These are phyloP conservation scores for Alternaria gansuensis DNA, from an alignment of 2,329 filamentous ascomycete species.

Conservation along the genomic window DNA sequence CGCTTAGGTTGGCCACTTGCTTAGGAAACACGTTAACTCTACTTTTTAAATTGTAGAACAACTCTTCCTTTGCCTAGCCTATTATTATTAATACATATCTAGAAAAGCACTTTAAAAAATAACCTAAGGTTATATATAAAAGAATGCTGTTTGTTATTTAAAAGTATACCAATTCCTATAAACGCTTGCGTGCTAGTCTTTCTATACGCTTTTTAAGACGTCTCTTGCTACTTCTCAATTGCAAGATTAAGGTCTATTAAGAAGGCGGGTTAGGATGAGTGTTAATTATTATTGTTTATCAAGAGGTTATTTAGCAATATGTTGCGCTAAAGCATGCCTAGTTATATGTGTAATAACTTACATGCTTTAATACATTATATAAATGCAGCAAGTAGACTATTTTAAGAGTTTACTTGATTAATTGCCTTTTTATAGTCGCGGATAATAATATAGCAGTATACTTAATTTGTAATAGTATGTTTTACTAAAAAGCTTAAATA, in stretches of 20 bases:
- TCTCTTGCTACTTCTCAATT: conserved; percentile 48
- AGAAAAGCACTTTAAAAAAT: conserved; percentile 61
- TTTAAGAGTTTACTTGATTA: too few species aligned
- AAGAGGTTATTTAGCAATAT: conserved; percentile 60
- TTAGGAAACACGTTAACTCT: too few species aligned
- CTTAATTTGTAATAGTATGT: conserved; percentile 40
- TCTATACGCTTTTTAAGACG: conserved; percentile 52
- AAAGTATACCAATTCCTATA: conserved; percentile 58
- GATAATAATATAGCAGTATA: conserved; percentile 55
- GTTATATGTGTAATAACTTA: conserved; percentile 33
- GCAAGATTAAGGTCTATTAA: conserved; percentile 55
- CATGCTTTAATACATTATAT: conserved; percentile 54
- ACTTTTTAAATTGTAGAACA: conserved; percentile 46
- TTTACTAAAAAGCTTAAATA: conserved; percentile 23
- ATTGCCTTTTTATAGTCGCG: conserved; percentile 55
- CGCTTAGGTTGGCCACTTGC: too few species aligned
- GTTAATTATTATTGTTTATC: conserved; percentile 56
- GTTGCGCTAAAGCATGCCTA: conserved; percentile 55
- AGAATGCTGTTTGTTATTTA: conserved; percentile 53
- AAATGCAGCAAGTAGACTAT: too few species aligned
- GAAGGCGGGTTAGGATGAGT: conserved; percentile 53
- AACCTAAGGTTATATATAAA: conserved; percentile 62
- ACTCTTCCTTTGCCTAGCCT: conserved; percentile 29
- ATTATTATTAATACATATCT: conserved; percentile 58
- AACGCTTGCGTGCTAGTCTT: conserved; percentile 59